phyloP scores from a whole-genome alignment of 2,329 filamentous ascomycete species.

The Chrysosporium keratinophilum region DNA sequence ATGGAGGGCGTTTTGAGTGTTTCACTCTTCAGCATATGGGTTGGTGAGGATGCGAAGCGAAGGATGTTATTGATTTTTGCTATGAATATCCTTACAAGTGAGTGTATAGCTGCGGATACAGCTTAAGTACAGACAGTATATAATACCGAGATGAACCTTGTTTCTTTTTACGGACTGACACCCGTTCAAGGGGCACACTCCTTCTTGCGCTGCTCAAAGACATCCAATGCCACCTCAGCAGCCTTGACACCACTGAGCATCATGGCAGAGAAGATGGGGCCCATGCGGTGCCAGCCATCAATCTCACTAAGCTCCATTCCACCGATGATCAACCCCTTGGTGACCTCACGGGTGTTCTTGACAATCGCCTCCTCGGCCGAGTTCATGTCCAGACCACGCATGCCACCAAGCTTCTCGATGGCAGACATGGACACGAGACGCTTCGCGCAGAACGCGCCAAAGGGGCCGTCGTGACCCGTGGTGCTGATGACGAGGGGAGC shows the following conservation, averaged over 20 bases:
- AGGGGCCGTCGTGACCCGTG: conserved; percentile 82
- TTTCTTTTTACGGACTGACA: background rate
- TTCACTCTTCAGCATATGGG: no score
- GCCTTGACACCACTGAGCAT: conserved; percentile 78
- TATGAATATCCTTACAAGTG: background rate
- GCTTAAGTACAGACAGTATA: background rate
- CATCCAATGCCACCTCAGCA: conserved; percentile 65
- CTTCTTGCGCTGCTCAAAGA: conserved; percentile 63
- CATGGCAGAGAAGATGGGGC: conserved; percentile 82
- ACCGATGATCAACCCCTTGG: conserved; percentile 80
- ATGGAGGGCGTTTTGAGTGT: background rate
- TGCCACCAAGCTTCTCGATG: conserved; percentile 74
- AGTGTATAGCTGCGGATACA: background rate
- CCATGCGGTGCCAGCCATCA: conserved; percentile 87
- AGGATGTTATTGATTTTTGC: background rate
- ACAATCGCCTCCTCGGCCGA: conserved; percentile 85
- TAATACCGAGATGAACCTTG: background rate
- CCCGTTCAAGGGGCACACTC: conserved; percentile 49
- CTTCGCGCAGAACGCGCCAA: conserved; percentile 86
- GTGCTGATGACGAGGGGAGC: conserved; percentile 79
- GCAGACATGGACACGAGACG: conserved; percentile 79
- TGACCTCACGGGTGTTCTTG: conserved; percentile 78
- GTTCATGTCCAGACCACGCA: conserved; percentile 92
- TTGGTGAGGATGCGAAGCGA: no score
- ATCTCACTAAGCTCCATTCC: conserved; percentile 91